These are phyloP conservation scores for Bathelium albidoporum DNA, from an alignment of 495 filamentous ascomycete genomes.

Conservation along the genomic window DNA sequence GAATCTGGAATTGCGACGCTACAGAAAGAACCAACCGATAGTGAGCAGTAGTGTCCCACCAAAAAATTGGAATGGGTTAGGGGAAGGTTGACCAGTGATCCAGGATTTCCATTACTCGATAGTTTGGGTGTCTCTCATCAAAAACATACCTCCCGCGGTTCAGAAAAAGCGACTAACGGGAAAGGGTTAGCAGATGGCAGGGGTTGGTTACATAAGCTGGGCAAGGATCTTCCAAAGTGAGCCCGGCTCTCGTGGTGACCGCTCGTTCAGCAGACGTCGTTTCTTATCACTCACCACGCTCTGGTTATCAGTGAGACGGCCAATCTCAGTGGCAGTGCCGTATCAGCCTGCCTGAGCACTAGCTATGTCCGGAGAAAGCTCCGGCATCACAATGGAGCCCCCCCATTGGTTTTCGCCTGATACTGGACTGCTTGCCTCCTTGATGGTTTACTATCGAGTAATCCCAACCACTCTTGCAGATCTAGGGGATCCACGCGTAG, in stretches of 20 bases:
- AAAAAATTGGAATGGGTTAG: too few relatives aligned
- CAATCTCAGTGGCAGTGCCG: background rate
- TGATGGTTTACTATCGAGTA: background rate
- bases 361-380: background rate
- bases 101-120: constrained; percentile 10
- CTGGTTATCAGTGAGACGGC: background rate
- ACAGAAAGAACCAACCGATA: too few relatives aligned
- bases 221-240: too few relatives aligned
- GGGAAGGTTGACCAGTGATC: too few relatives aligned
- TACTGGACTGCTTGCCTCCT: background rate
- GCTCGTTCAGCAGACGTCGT: background rate
- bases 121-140: too few relatives aligned
- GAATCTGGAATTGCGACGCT: too few relatives aligned
- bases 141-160: too few relatives aligned
- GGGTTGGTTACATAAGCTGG: too few relatives aligned
- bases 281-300: background rate
- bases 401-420: background rate
- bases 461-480: background rate
- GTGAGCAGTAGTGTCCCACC: too few relatives aligned
- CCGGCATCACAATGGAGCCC: background rate
- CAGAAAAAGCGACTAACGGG: too few relatives aligned
- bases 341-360: background rate
- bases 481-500: background rate
- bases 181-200: too few relatives aligned
- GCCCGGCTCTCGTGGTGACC: background rate